Conservation (phyloP, 1,284 basidiomycete species). For the Melanopsichium pennsylvanicum region DNA sequence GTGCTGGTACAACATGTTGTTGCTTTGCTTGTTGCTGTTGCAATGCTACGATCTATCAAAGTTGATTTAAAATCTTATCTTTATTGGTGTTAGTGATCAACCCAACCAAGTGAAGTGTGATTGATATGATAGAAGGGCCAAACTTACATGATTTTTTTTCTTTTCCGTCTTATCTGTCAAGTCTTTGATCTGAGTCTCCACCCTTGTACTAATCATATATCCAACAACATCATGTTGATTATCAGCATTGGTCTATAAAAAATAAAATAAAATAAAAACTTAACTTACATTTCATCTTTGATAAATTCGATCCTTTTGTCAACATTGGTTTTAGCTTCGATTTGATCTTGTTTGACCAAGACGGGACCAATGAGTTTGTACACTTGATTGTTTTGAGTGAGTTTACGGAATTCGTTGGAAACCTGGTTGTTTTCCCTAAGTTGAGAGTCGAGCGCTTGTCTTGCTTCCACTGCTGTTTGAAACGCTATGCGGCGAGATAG, state of each 20-base stretch:
- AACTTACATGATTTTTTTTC: conserved; percentile 51
- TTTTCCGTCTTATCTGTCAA: conserved; percentile 48
- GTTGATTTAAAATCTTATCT: no score
- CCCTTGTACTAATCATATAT: conserved; percentile 33
- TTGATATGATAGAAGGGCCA: not conserved
- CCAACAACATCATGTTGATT: no score
- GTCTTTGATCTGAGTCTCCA: conserved; percentile 50
- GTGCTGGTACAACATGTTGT: no score
- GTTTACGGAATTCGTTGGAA: conserved; percentile 85
- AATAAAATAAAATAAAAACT: no score
- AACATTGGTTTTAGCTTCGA: conserved; percentile 87
- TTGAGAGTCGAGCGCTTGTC: conserved; percentile 71
- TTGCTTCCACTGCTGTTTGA: conserved; percentile 50
- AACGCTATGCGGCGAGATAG: conserved; percentile 23
- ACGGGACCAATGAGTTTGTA: conserved; percentile 94
- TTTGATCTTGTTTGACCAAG: conserved; percentile 86
- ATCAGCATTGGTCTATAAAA: no score
- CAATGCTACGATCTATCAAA: conserved; percentile 41
- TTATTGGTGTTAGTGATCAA: not conserved
- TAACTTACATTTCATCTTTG: conserved; percentile 81
- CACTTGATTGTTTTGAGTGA: conserved; percentile 80
- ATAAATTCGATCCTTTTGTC: conserved; percentile 93
- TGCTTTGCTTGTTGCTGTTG: conserved; percentile 41
- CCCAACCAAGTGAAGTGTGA: not conserved
- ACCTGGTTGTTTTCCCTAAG: conserved; percentile 90